Percentiles rank a stretch among this genome's conserved stretches.
Conservation (phyloP, 2,329 filamentous ascomycete genomes). For the Diaporthe citriasiana region DNA sequence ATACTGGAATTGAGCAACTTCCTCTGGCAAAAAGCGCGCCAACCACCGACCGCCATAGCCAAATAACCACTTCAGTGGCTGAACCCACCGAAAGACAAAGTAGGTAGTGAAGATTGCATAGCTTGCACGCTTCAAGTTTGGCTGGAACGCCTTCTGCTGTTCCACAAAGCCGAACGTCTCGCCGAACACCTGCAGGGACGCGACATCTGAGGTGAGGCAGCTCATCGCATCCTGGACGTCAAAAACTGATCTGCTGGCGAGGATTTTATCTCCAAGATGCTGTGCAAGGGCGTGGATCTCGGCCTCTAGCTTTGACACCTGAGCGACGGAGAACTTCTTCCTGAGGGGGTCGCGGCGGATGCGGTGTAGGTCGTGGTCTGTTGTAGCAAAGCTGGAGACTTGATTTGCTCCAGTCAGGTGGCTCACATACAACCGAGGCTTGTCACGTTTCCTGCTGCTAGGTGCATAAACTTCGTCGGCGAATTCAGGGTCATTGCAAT, state of each 20-base stretch:
- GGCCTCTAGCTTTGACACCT: neutral
- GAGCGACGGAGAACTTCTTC: neutral
- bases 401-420: constrained; percentile 17
- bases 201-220: constrained; percentile 14
- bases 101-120: constrained; percentile 35
- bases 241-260: constrained; percentile 30
- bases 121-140: constrained; percentile 33
- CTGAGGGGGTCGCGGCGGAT: constrained; percentile 4
- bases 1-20: constrained; percentile 18
- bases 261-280: constrained; percentile 41
- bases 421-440: constrained; percentile 7
- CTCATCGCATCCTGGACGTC: constrained; percentile 27
- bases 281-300: constrained; percentile 12
- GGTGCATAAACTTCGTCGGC: constrained; percentile 13
- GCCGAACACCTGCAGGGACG: constrained; percentile 16
- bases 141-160: constrained; percentile 32
- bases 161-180: constrained; percentile 44
- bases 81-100: constrained; percentile 4
- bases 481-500: constrained; percentile 17
- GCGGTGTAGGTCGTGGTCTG: constrained; percentile 23
- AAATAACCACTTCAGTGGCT: constrained; percentile 14
- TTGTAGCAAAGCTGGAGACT: constrained; percentile 1
- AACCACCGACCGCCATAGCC: neutral
- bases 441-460: constrained; percentile 4
- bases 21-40: constrained; percentile 2